These are phyloP conservation scores for Lactarius pseudohatsudake DNA, from an alignment of 768 basidiomycete genomes.

Conservation along the genomic window DNA sequence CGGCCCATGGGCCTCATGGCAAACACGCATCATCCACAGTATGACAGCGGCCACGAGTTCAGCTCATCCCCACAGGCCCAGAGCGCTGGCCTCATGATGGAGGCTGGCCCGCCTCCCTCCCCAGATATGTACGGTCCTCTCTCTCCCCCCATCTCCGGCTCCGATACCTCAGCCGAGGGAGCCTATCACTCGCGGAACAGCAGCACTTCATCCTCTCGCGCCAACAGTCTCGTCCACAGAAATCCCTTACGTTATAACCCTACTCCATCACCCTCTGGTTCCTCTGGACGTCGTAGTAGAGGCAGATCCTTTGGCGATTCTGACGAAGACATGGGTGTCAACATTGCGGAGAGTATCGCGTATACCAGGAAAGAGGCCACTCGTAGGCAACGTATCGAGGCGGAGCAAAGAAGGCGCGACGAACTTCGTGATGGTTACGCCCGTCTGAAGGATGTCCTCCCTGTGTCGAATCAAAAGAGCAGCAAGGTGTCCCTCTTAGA, in stretches of 20 bases:
- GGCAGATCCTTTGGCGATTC: slow-evolving; percentile 72
- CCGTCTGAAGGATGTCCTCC: slow-evolving; percentile 82
- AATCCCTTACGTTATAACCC: slow-evolving; percentile 71
- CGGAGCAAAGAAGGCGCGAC: slow-evolving; percentile 86
- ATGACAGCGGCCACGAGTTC: slow-evolving; percentile 54
- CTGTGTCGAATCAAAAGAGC: slow-evolving; percentile 85
- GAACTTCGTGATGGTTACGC: slow-evolving; percentile 90
- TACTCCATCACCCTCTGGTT: slow-evolving; percentile 75
- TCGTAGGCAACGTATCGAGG: slow-evolving; percentile 79
- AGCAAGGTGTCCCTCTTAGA: slow-evolving; percentile 89
- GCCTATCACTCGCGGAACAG: slow-evolving; percentile 63
- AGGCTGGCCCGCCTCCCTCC: slow-evolving; percentile 58
- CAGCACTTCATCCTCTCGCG: slow-evolving; percentile 77
- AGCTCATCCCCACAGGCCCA: slow-evolving; percentile 36
- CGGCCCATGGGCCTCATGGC: slow-evolving; percentile 61
- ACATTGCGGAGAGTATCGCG: slow-evolving; percentile 69
- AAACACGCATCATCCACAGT: slow-evolving; percentile 59
- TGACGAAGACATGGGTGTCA: slow-evolving; percentile 62
- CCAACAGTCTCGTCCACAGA: slow-evolving; percentile 74
- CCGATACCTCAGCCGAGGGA: slow-evolving; percentile 85
- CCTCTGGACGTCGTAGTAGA: slow-evolving; percentile 64
- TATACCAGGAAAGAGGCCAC: slow-evolving; percentile 83
- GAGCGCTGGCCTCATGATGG: slow-evolving; percentile 27
- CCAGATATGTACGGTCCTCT: slow-evolving; percentile 82
- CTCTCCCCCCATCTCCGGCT: slow-evolving; percentile 85